Conservation (phyloP, 352 stramenopile genomes). For the Vaucheria bursata region DNA sequence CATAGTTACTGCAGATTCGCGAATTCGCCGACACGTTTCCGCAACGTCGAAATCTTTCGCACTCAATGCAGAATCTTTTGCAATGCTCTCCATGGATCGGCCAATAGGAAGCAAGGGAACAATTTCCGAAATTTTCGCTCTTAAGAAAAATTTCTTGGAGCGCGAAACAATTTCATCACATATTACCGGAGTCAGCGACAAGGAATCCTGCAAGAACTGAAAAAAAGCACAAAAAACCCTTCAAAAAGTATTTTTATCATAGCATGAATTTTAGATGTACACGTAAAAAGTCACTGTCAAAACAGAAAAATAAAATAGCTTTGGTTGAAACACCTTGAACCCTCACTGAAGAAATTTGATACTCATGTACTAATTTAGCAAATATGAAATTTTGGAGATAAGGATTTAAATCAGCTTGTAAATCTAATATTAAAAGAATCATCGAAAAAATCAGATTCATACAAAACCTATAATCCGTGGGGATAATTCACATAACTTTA, state of each 20-base stretch:
- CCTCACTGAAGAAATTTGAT: not conserved
- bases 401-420: too few relatives aligned
- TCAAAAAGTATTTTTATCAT: not conserved
- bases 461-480: too few relatives aligned
- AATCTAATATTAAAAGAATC: too few relatives aligned
- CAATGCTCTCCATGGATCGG: not conserved
- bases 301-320: not conserved
- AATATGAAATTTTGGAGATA: not conserved
- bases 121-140: constrained; percentile 14
- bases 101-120: not conserved
- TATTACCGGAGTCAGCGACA: constrained; percentile 27
- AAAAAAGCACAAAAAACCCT: not conserved
- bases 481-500: too few relatives aligned
- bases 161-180: constrained; percentile 35
- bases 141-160: constrained; percentile 30
- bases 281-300: not conserved
- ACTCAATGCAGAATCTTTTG: not conserved
- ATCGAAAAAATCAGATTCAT: too few relatives aligned
- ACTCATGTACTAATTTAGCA: not conserved
- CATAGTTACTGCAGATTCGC: not conserved
- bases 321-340: not conserved
- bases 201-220: constrained; percentile 27
- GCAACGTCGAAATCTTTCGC: not conserved
- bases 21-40: not conserved
- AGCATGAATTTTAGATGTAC: not conserved